Evolutionary conservation across 2,329 filamentous ascomycete species (phyloP), one percentile per base, ranked within the genome.

Genomic region (Grosmannia huntii): DNA sequence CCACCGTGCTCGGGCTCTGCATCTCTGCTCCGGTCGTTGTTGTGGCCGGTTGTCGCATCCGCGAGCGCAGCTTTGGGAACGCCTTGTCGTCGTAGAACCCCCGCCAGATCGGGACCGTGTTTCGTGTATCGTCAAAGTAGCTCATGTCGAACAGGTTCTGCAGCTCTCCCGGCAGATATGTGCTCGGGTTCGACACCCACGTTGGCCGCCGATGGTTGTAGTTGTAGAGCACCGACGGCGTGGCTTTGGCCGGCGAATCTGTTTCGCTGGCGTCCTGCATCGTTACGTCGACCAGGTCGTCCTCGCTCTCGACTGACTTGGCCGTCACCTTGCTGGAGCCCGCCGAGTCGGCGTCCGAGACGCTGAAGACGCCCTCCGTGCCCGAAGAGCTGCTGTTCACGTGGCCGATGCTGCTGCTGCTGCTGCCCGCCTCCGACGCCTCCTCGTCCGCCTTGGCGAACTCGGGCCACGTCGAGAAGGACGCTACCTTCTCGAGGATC

Each of bases 231-330:
- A 72, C 57, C 56, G 60, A 61, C 9, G 70, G 59, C 41, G 62
- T 57, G 53, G 55, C 14, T 12, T n/a, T 25, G 36, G 16, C 36
- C 38, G 68, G 49, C 69, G 16, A 2, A 14, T 36, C 68, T 27
- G 64, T 63, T 59, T 78, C 74, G 19, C 67, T n/a, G 2, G 75
- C 73, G 64, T 90, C 86, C 57, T 83, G 84, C 85, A 96, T 91
- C 0, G 87, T 88, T 19, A 99, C 85, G 67, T 96, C 89, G 6
- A 97, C 88, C 66, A 96, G 83, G 61, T 89, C 89, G 61, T 96
- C 91, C 69, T 96, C 92, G 11, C 90, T 88, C 68, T 91, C 86
- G 2, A 95, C 81, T 3, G 91, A 96, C 31, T 83, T 80, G 51
- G 89, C 86, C 59, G 86, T 81, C 53, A 96, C 78, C 66, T 86